Base-by-base conservation (phyloP, 352 stramenopile species). In the Globisporangium alternatum region DNA sequence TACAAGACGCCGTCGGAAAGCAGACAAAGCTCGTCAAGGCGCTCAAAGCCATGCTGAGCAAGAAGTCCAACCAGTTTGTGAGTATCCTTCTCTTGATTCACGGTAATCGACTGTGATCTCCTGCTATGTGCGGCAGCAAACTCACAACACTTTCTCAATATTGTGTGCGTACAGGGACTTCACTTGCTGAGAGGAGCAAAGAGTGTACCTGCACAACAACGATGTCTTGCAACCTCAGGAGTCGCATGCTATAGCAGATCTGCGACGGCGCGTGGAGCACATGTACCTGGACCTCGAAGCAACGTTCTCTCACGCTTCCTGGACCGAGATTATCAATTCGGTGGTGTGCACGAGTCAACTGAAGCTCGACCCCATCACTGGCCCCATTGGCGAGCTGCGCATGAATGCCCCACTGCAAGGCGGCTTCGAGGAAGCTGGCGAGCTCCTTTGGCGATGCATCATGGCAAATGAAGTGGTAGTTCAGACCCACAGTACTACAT, bases 1-100 rank as follows among this genome's bases (percentile, higher is more conserved):
- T 86, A 9, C 79, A 77, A 33, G 67, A 69, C 2, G 70, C 71
- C 8, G 39, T 86, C 19, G 62, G 71, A 41, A 64, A 67, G 28
- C 75, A 86, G 52, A 69, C 79, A 39, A 69, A 73, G 53, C 57
- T 83, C 55, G 65, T 60, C 30, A 71, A 81, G 51, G 74, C 66
- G 10, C 67, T 84, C 9, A 71, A 84, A 47, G 64, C 69, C 39
- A 71, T 81, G 33, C 52, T 84, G 56, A 59, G 72, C 44, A 71
- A 75, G 15, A 65, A 58, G 25, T 9, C 21, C 13, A 56, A 43
- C 22, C 30, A 71, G 74, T 45, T 64, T 68, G 0, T 71, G 67
- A 33, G 63, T 22, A 6, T 9, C 28, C 15, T 6, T 7, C 19
- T 43, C 21, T 33, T 53, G 25, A 28, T 28, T 28, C 25, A 28